Conservation (phyloP, 2,329 filamentous ascomycete genomes). For the Hypoxylon sp. region DNA sequence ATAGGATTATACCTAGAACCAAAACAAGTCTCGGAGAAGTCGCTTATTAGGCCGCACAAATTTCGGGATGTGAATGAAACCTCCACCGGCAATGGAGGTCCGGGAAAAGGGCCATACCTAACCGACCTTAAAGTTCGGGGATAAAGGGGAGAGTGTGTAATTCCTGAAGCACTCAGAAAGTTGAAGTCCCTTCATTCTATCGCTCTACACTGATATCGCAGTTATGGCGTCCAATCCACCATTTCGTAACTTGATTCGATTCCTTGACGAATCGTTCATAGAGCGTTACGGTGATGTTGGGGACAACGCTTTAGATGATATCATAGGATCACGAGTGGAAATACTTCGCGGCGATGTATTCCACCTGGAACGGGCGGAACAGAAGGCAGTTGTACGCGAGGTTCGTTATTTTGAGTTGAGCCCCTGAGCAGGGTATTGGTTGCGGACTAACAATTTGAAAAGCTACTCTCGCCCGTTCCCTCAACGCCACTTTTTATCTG, state of each 20-base stretch:
- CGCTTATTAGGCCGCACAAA: not conserved
- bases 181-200: not conserved
- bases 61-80: not conserved
- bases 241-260: constrained; percentile 27
- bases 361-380: constrained; percentile 2
- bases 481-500: constrained; percentile 24
- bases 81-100: constrained; percentile 21
- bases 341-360: constrained; percentile 20
- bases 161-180: not conserved
- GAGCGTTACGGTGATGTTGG: constrained; percentile 26
- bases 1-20: not conserved
- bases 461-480: constrained; percentile 9
- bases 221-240: constrained; percentile 1
- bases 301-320: constrained; percentile 9
- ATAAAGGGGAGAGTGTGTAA: constrained; percentile 7
- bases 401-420: not conserved
- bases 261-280: constrained; percentile 22
- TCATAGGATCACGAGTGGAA: constrained; percentile 20
- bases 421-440: not conserved
- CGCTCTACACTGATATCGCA: not conserved
- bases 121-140: not conserved
- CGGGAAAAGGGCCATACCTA: not conserved
- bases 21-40: not conserved
- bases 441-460: constrained; percentile 3
- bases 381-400: constrained; percentile 21